phyloP scores from a whole-genome alignment of 2,329 filamentous ascomycete genomes.

The Ophiosphaerella narmari region DNA sequence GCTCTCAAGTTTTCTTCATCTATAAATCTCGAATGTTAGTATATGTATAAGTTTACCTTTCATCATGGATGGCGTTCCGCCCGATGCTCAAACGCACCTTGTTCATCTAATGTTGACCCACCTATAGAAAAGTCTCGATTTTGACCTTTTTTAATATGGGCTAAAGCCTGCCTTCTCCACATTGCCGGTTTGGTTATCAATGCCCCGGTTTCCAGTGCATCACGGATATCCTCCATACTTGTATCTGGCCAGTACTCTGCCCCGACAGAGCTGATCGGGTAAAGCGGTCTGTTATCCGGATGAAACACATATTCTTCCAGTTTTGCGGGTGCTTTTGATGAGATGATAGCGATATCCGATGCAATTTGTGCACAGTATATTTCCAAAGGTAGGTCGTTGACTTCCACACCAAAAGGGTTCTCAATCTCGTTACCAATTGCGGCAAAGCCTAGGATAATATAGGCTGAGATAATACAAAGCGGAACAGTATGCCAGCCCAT shows the following conservation, averaged over 20 bases:
- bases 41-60: too few species aligned
- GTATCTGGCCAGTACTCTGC: constrained; percentile 36
- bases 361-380: constrained; percentile 73
- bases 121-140: neutral
- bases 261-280: constrained; percentile 51
- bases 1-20: too few species aligned
- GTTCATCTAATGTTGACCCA: neutral
- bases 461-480: constrained; percentile 69
- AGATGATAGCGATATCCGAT: constrained; percentile 72
- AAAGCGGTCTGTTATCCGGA: constrained; percentile 57
- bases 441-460: constrained; percentile 77
- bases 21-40: too few species aligned
- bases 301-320: constrained; percentile 55
- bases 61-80: too few species aligned
- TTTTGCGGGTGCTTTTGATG: constrained; percentile 57
- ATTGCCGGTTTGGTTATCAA: constrained; percentile 11
- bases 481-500: constrained; percentile 76
- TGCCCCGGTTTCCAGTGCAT: constrained; percentile 35
- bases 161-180: constrained; percentile 9
- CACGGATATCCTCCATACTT: constrained; percentile 38
- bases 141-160: neutral
- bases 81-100: too few species aligned
- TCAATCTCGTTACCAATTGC: constrained; percentile 78
- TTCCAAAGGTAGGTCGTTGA: constrained; percentile 68
- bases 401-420: constrained; percentile 79